phyloP scores from a whole-genome alignment of 441 rosid genomes.

The Viola pubescens region DNA sequence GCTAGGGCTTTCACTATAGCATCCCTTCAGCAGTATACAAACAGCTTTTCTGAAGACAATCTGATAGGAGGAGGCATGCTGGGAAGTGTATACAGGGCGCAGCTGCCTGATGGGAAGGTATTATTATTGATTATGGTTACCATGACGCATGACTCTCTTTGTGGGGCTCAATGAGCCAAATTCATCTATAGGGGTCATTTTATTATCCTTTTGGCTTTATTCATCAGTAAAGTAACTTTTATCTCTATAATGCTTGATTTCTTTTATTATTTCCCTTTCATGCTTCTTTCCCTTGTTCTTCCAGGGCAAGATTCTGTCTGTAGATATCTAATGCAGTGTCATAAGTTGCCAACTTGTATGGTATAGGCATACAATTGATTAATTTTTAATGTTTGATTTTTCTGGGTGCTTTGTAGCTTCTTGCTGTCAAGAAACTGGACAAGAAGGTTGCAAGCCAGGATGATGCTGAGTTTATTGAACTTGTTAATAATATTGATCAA shows the following conservation, averaged over 20 bases:
- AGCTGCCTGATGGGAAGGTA: constrained; percentile 86
- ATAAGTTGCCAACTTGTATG: no score
- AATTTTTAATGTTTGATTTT: background rate
- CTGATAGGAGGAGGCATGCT: constrained; percentile 87
- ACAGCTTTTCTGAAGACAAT: constrained; percentile 94
- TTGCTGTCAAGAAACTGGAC: constrained; percentile 91
- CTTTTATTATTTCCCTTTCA: background rate
- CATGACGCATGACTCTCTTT: background rate
- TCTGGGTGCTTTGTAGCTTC: constrained; percentile 42
- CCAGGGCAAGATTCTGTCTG: background rate
- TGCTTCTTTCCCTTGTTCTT: background rate
- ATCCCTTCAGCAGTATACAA: constrained; percentile 89
- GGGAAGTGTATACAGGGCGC: constrained; percentile 83
- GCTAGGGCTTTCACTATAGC: constrained; percentile 80
- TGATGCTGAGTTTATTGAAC: constrained; percentile 68
- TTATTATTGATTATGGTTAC: constrained; percentile 1
- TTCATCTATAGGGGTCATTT: background rate
- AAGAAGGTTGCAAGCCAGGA: constrained; percentile 55
- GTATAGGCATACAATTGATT: no score
- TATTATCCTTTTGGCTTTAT: background rate
- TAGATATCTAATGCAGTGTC: background rate
- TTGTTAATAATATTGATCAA: constrained; percentile 66
- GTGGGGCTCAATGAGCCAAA: background rate
- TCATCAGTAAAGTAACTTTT: background rate
- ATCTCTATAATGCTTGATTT: background rate